Evolutionary conservation across 2,329 filamentous ascomycete genomes (phyloP).

Genomic region (Pseudogymnoascus sp.): DNA sequence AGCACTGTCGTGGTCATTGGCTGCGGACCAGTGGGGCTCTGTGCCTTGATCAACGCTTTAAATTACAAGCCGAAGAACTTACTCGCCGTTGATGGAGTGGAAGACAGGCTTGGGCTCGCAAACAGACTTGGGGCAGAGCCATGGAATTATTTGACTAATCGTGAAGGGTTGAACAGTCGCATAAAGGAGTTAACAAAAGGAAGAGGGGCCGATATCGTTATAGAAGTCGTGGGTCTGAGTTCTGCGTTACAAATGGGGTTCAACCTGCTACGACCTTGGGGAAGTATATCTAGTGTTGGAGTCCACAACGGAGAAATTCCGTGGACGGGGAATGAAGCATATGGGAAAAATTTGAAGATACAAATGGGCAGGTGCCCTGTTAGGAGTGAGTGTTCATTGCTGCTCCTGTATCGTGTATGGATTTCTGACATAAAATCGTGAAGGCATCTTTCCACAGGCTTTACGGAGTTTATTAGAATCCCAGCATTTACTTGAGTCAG

Average conservation of each 20-base stretch:
- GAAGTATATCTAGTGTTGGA: conserved; percentile 37
- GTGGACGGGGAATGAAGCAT: conserved; percentile 36
- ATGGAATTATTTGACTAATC: conserved; percentile 30
- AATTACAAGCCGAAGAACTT: conserved; percentile 42
- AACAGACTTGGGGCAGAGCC: conserved; percentile 38
- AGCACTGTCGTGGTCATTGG: conserved; percentile 41
- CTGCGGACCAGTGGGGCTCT: conserved; percentile 44
- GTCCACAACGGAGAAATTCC: conserved; percentile 41
- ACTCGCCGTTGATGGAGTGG: conserved; percentile 42
- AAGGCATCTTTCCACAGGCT: conserved; percentile 50
- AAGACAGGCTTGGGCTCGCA: conserved; percentile 37
- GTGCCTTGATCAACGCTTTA: conserved; percentile 40
- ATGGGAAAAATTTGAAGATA: conserved; percentile 53
- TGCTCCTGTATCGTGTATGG: conserved; percentile 29
- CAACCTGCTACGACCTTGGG: conserved; percentile 41
- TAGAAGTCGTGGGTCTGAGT: conserved; percentile 38
- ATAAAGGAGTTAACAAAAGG: conserved; percentile 34
- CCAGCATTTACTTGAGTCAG: conserved; percentile 55
- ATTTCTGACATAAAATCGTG: not conserved
- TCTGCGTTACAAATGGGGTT: conserved; percentile 39
- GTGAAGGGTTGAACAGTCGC: conserved; percentile 20
- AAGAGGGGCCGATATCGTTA: conserved; percentile 44
- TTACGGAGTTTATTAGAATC: conserved; percentile 53
- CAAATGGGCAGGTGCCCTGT: conserved; percentile 70
- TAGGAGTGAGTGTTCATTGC: conserved; percentile 20